Conservation (phyloP, 106 monocot species). For the Platanthera guangdongensis region DNA sequence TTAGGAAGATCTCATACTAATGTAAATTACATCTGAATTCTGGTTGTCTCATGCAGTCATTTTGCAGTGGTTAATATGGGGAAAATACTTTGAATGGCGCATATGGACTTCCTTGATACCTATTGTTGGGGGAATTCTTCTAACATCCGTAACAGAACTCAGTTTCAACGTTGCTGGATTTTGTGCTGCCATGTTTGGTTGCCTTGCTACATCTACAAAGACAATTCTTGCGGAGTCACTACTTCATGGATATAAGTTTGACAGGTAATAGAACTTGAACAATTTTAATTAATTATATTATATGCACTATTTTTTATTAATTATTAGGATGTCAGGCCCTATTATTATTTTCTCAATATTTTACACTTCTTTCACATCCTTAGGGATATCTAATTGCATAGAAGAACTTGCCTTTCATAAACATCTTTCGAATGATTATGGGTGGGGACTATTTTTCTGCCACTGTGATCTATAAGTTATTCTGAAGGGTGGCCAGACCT, state of each 20-base stretch:
- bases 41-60: slow-evolving; percentile 37
- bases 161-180: slow-evolving; percentile 88
- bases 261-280: slow-evolving; percentile 15
- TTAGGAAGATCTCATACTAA: background rate
- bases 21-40: slow-evolving; percentile 4
- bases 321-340: too few relatives aligned
- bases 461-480: too few relatives aligned
- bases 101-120: slow-evolving; percentile 88
- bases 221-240: slow-evolving; percentile 93
- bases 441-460: too few relatives aligned
- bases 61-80: slow-evolving; percentile 92
- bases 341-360: too few relatives aligned
- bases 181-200: slow-evolving; percentile 92
- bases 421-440: too few relatives aligned
- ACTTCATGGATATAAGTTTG: slow-evolving; percentile 87
- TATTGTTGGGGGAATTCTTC: slow-evolving; percentile 88
- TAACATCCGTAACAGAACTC: slow-evolving; percentile 85
- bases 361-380: too few relatives aligned
- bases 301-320: too few relatives aligned
- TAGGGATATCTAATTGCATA: too few relatives aligned
- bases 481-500: too few relatives aligned
- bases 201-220: slow-evolving; percentile 91
- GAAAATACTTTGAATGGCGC: slow-evolving; percentile 71
- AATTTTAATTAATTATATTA: background rate
- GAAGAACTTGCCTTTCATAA: too few relatives aligned